phyloP scores from a whole-genome alignment of 176 grass and related monocot genomes.

The Zizania latifolia region DNA sequence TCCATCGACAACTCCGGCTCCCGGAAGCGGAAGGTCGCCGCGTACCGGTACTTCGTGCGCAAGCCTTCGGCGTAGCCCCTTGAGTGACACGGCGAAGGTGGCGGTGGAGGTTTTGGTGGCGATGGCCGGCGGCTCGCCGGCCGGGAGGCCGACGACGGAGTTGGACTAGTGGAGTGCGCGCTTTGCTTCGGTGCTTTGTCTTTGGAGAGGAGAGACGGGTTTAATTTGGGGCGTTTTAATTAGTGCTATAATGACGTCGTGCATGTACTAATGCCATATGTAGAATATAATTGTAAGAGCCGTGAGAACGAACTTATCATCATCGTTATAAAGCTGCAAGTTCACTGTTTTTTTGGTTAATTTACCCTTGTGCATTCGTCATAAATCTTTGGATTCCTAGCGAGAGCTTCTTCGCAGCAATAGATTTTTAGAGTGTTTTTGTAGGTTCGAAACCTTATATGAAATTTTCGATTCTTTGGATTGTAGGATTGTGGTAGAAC shows the following conservation, averaged over 20 bases:
- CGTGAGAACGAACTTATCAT: slow-evolving; percentile 28
- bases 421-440: too few relatives aligned
- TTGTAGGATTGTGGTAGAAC: too few relatives aligned
- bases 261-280: slow-evolving; percentile 48
- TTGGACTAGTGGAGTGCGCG: not conserved
- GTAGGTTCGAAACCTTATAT: too few relatives aligned
- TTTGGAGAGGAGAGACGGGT: not conserved
- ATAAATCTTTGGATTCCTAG: too few relatives aligned
- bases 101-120: too few relatives aligned
- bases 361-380: not conserved
- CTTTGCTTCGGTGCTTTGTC: not conserved
- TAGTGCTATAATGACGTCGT: slow-evolving; percentile 36
- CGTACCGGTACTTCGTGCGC: slow-evolving; percentile 86
- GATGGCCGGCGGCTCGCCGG: slow-evolving; percentile 16
- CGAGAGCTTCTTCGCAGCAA: too few relatives aligned
- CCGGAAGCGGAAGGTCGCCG: slow-evolving; percentile 83
- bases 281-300: slow-evolving; percentile 50
- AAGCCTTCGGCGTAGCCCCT: slow-evolving; percentile 56
- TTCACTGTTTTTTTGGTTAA: slow-evolving; percentile 23
- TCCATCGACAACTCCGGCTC: slow-evolving; percentile 84
- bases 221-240: too few relatives aligned
- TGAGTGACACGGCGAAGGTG: too few relatives aligned
- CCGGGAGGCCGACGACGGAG: too few relatives aligned
- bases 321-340: slow-evolving; percentile 35
- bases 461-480: too few relatives aligned